phyloP scores from a whole-genome alignment of 2,329 filamentous ascomycete genomes.

The Cercospora zeae-maydis region DNA sequence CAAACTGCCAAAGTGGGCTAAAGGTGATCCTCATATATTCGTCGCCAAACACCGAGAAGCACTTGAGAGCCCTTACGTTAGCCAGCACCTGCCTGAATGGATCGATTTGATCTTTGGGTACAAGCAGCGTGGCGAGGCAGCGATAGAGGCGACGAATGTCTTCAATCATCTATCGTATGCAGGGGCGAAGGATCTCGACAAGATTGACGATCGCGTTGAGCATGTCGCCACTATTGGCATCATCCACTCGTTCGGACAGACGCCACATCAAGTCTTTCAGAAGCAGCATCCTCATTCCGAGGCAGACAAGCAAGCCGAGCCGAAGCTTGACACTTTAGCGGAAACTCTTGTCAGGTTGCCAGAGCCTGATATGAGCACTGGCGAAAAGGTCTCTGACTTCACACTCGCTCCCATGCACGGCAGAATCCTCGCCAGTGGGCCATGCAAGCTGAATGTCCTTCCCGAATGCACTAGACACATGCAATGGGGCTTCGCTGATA shows the following conservation, averaged over 20 bases:
- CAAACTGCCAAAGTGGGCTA: conserved; percentile 89
- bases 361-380: conserved; percentile 69
- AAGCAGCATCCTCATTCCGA: conserved; percentile 73
- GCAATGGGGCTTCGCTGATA: conserved; percentile 94
- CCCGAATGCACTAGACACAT: conserved; percentile 85
- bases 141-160: conserved; percentile 86
- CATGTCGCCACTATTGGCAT: conserved; percentile 86
- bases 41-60: conserved; percentile 95
- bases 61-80: conserved; percentile 88
- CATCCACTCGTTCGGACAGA: conserved; percentile 98
- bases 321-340: conserved; percentile 72
- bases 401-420: conserved; percentile 76
- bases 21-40: conserved; percentile 92
- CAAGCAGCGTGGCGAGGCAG: conserved; percentile 90
- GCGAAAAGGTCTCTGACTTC: conserved; percentile 76
- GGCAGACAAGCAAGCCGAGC: conserved; percentile 55
- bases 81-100: conserved; percentile 85
- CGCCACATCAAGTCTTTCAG: conserved; percentile 88
- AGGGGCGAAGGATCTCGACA: conserved; percentile 87
- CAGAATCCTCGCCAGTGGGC: conserved; percentile 75
- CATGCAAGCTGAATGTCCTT: conserved; percentile 81
- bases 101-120: conserved; percentile 92
- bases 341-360: conserved; percentile 74
- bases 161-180: conserved; percentile 96
- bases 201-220: conserved; percentile 83